phyloP scores from a whole-genome alignment of 768 basidiomycete genomes.

The Podaxis pistillaris region DNA sequence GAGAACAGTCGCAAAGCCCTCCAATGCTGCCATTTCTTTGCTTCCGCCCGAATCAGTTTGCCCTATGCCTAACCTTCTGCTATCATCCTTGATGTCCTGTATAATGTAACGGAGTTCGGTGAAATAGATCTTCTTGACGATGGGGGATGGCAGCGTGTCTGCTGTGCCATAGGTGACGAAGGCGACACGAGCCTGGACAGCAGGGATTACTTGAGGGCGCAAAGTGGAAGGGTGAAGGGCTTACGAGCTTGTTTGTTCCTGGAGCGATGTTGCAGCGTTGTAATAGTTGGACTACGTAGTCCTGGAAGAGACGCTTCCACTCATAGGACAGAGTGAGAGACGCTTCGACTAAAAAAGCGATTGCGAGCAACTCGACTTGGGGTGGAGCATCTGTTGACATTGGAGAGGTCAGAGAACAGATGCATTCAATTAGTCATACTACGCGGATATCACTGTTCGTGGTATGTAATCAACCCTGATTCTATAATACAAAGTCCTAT shows the following conservation, averaged over 20 bases:
- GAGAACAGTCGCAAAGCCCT: constrained; percentile 67
- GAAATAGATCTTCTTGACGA: constrained; percentile 61
- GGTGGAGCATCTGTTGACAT: constrained; percentile 21
- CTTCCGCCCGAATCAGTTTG: constrained; percentile 45
- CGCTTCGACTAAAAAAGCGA: constrained; percentile 62
- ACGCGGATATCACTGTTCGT: not conserved
- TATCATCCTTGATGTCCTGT: constrained; percentile 45
- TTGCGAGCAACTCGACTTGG: constrained; percentile 33
- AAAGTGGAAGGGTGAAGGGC: constrained; percentile 5
- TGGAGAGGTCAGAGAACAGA: constrained; percentile 2
- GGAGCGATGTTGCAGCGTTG: constrained; percentile 47
- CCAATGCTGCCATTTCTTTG: constrained; percentile 65
- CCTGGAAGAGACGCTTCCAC: constrained; percentile 45
- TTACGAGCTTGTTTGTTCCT: constrained; percentile 32
- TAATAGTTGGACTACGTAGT: constrained; percentile 52
- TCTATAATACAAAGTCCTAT: not conserved
- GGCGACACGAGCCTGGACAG: constrained; percentile 24
- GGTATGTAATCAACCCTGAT: not conserved
- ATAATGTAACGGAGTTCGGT: constrained; percentile 36
- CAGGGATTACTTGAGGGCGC: not conserved
- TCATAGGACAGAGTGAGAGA: constrained; percentile 52
- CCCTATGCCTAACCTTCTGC: constrained; percentile 53
- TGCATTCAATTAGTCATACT: constrained; percentile 9
- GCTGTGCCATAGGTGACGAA: constrained; percentile 64
- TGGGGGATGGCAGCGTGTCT: constrained; percentile 52